phyloP scores from a whole-genome alignment of 257 asterid species.

The Orobanche coerulescens region DNA sequence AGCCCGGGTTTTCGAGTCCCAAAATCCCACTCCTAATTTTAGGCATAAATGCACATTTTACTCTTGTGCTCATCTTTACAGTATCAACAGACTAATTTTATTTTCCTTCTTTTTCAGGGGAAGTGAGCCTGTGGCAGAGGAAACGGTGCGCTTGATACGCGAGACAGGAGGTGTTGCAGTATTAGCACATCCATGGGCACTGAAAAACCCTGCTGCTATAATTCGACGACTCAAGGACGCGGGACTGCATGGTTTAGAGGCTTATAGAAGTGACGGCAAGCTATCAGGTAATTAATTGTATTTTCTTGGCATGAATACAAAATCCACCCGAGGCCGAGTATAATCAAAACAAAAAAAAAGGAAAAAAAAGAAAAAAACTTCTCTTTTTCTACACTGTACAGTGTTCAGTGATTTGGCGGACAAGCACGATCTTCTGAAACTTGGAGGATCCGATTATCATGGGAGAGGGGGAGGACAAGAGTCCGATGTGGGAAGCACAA shows the following conservation, averaged over 20 bases:
- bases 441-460: constrained; percentile 96
- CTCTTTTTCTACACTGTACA: constrained; percentile 19
- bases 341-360: too few relatives aligned
- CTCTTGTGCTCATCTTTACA: too few relatives aligned
- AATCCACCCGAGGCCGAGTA: too few relatives aligned
- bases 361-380: too few relatives aligned
- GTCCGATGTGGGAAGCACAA: constrained; percentile 79
- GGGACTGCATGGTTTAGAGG: constrained; percentile 84
- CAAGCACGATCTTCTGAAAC: constrained; percentile 59
- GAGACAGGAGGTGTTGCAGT: constrained; percentile 93
- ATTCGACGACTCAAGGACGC: constrained; percentile 71
- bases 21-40: too few relatives aligned
- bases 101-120: constrained; percentile 45
- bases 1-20: too few relatives aligned
- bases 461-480: constrained; percentile 82
- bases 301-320: too few relatives aligned
- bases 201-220: constrained; percentile 64
- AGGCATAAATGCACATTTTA: too few relatives aligned
- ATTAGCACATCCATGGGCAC: constrained; percentile 98
- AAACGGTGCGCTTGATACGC: constrained; percentile 59
- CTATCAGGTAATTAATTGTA: constrained; percentile 51
- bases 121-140: constrained; percentile 86
- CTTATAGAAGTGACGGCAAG: constrained; percentile 89
- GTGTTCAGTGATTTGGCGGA: constrained; percentile 85
- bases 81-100: constrained; percentile 1